Base-by-base conservation (phyloP, 306 rosid genomes). In the Glycine soja region DNA sequence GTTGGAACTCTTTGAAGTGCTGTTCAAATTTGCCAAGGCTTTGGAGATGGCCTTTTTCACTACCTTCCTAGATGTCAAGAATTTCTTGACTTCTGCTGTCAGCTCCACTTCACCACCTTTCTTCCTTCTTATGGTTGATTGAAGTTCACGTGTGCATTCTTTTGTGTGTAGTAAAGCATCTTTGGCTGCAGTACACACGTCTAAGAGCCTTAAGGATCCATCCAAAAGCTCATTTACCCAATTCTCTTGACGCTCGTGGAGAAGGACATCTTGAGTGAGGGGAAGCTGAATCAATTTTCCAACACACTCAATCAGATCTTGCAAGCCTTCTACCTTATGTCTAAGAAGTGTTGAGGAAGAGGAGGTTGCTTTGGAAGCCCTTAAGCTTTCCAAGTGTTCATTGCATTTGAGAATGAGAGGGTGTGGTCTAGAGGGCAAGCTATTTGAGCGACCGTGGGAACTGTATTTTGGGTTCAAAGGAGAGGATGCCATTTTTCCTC, bases 71-170 rank as follows among this genome's bases (percentile, higher is more conserved):
- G 80, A 78, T 72, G 83, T 66, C 40, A 78, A 18, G 80, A 71
- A 72, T 70, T 78, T 83, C 5, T 63, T 78, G 12, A 24, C 76
- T 9, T 78, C 83, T 47, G 47, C 5, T 52, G 12, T 14, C 10
- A 77, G 1, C 62, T 65, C 83, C 13, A 47, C 3, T 64, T 66
- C 64, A 2, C 66, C 56, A 8, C 83, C 65, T 3, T 75, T 80
- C 40, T 59, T 72, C 69, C 84, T 77, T 63, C 86, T 71, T 57
- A 83, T 30, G 32, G 64, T 77, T 18, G 86, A 77, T 5, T 77
- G 82, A 77, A 83, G 86, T 77, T 77, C 73, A 1, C 79, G 40
- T 30, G 71, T 78, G 83, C 83, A 83, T 58, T 53, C 82, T 73
- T 83, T 77, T 52, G 79, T 83, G 8, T 83, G 86, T 19, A 71